phyloP scores from a whole-genome alignment of 805 yeast species.

The Wickerhamomyces hampshirensis region DNA sequence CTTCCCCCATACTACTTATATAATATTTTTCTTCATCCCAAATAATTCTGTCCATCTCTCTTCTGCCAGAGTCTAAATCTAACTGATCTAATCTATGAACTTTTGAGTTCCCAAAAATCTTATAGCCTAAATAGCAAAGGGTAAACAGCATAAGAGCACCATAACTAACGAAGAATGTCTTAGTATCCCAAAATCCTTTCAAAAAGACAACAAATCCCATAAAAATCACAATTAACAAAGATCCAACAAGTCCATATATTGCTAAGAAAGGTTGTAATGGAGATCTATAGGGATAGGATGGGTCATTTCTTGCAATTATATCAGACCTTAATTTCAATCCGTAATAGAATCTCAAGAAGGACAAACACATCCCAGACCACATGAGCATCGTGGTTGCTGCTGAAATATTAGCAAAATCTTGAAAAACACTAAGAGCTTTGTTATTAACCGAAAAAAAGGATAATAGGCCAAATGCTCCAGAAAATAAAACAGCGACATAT shows the following conservation, averaged over 20 bases:
- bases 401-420: slow-evolving; percentile 59
- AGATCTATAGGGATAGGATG: slow-evolving; percentile 62
- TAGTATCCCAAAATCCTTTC: slow-evolving; percentile 50
- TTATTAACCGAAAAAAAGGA: slow-evolving; percentile 57
- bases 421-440: slow-evolving; percentile 58
- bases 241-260: slow-evolving; percentile 54
- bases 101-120: slow-evolving; percentile 55
- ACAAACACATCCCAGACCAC: slow-evolving; percentile 70
- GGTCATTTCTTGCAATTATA: slow-evolving; percentile 57
- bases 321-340: slow-evolving; percentile 61
- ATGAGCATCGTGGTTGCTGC: slow-evolving; percentile 74
- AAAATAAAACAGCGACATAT: slow-evolving; percentile 57
- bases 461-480: slow-evolving; percentile 56
- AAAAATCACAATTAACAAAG: slow-evolving; percentile 43
- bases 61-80: slow-evolving; percentile 79
- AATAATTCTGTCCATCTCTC: slow-evolving; percentile 73
- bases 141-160: slow-evolving; percentile 54
- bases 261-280: slow-evolving; percentile 71
- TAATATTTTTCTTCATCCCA: slow-evolving; percentile 70
- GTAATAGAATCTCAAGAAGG: slow-evolving; percentile 59
- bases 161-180: slow-evolving; percentile 61
- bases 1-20: slow-evolving; percentile 27
- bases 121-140: slow-evolving; percentile 49
- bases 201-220: slow-evolving; percentile 64
- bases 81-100: slow-evolving; percentile 65